Base-by-base conservation (phyloP, 106 monocot species). In the Apostasia shenzhenica region DNA sequence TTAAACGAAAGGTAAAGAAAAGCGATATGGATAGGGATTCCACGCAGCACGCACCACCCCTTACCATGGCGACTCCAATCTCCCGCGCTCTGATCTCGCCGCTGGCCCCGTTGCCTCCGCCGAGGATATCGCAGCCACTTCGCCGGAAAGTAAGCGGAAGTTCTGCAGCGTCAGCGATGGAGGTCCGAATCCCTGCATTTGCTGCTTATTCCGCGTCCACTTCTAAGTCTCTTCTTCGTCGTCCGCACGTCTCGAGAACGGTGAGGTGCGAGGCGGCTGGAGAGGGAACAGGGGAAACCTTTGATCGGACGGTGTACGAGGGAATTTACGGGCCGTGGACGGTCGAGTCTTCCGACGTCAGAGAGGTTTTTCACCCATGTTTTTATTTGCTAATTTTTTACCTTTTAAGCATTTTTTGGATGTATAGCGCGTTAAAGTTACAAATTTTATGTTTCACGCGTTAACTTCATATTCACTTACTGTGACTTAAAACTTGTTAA, bases 251-350 rank as follows among this genome's bases (percentile, higher is more conserved):
- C 2, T 72, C 75, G 45, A 63, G 62, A n/a, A 10, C 62, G 62
- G 69, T 73, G 63, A 74, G 62, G 4, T 71, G 79, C 70, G 62
- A 77, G 69, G 85, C 85, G 42, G 59, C 72, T 1, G 79, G 80
- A 6, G 67, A 73, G 63, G 73, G 77, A 8, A 73, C 75, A 1
- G 57, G 45, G 72, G 56, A 67, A 9, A 6, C 48, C 49, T 42
- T 68, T 1, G 61, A 71, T 14, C 67, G 48, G 54, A 72, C 80
- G 12, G 85, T 94, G 4, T 91, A 94, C 61, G 62, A 82, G 41
- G 94, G 91, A 12, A 56, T 83, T 54, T 94, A 94, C 74, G 94
- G 94, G 5, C 94, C 94, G 1, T 94, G 94, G 94, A 76, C 81
- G 2, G 79, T 94, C n/a, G 91, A 94, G 10, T 55, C 79, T 14